Base-by-base conservation (phyloP, 2,329 filamentous ascomycete species). In the Diaporthe sp. region DNA sequence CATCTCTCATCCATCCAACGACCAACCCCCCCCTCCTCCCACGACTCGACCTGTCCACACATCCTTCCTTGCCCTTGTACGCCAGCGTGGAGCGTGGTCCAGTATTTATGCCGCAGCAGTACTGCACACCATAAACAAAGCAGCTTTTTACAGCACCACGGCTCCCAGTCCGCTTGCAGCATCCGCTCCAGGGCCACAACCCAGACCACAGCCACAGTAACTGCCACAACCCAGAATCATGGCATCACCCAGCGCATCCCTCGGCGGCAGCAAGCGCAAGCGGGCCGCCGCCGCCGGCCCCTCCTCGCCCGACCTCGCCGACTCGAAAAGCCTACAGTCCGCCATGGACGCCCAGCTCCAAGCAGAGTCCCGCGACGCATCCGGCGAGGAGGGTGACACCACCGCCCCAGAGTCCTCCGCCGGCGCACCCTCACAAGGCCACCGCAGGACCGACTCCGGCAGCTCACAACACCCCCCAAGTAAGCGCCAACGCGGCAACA, bases 291-390 rank as follows among this genome's bases (percentile, higher is more conserved):
- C 89, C 70, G 85, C 86, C 74, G 89, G 6, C 88, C 76, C 63
- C n/a, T 84, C 87, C 77, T 87, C 83, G 75, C 83, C 85, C 69
- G 83, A 86, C 76, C 56, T 71, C 32, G 68, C 53, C 51, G 69
- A 71, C 44, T 19, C 69, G 3, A 63, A 61, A 9, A 63, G 42
- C 56, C 85, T 88, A 84, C 87, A 78, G 81, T 86, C 76, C 81
- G 85, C 76, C 77, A 78, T 75, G 72, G 80, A 76, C 73, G 73
- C 78, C 75, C 88, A 92, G 78, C 91, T 92, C 82, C 89, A 93
- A 81, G 88, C 93, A 47, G 95, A 94, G 25, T 96, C 94, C 47
- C 91, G 94, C 81, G 94, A 97, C 85, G 94, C 94, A 75, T 96
- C 94, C 22, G 94, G 89, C 77, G 94, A 97, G 85, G 94, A 96